Evolutionary conservation across 345 rosid species (phyloP), one percentile per base, ranked within the genome.

Genomic region (Laguncularia racemosa): DNA sequence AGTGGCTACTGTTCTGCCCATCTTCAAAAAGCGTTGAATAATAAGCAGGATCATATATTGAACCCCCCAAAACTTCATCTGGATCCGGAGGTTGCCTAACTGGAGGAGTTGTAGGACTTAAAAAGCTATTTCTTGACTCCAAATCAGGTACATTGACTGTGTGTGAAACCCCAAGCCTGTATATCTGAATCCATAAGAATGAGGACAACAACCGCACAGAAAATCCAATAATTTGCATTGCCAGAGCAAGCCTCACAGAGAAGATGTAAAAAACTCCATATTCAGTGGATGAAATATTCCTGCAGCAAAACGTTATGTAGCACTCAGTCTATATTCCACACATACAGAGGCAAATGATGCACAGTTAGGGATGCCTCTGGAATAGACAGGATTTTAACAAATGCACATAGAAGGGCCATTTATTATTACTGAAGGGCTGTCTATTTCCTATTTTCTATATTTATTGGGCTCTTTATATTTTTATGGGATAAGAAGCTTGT

Each of bases 141-240:
- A 73, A 77, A 73, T 92, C 84, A 58, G 54, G 67, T 14, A 73
- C 14, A 38, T 60, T 60, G 48, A 78, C 88, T 17, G 73, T 67
- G 52, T 51, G 43, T 18, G 86, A 75, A 63, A 79, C 81, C 20
- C 98, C 98, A 67, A 92, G 73, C 69, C 91, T 77, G 67, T 89
- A 92, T 33, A 92, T 92, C 85, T 89, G 98, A 78, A 89, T 77
- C 98, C 98, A 89, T 28, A 89, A 49, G 44, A 92, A 71, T 12
- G 93, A 79, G 19, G 98, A 89, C 4, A 78, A 84, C 18, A 92
- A 63, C 82, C 98, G 77, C 64, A 86, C 83, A 18, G 78, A 66
- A 72, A 84, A 86, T 20, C 96, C 98, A 63, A 75, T 53, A 60
- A 84, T 77, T 67, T 89, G 86, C 98, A 89, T 84, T 8, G 87